phyloP scores from a whole-genome alignment of 169 alveolate species.

The Plasmodium vivax region DNA sequence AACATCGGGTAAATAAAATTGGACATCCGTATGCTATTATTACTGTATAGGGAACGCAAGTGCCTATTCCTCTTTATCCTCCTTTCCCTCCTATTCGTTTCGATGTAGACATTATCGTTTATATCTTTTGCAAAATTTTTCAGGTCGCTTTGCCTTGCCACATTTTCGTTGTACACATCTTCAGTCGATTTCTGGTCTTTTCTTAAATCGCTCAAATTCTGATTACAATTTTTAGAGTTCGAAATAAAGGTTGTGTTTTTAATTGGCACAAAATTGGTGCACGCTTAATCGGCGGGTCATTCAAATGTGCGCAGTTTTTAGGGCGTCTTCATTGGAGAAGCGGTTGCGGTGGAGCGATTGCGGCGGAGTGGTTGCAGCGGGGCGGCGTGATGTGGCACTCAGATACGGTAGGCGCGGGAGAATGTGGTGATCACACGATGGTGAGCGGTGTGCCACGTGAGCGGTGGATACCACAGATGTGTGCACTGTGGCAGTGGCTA shows the following conservation, averaged over 20 bases:
- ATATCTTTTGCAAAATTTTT: constrained; percentile 57
- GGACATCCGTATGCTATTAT: constrained; percentile 78
- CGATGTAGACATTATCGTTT: constrained; percentile 51
- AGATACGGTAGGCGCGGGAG: background rate
- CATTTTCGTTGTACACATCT: constrained; percentile 39
- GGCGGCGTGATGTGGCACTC: background rate
- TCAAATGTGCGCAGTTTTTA: background rate
- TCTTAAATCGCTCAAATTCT: constrained; percentile 18
- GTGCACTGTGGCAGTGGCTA: background rate
- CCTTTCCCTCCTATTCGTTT: constrained; percentile 69
- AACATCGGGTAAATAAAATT: constrained; percentile 81
- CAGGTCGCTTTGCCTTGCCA: background rate
- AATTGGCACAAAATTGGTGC: constrained; percentile 16
- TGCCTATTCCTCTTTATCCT: constrained; percentile 65
- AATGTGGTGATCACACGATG: background rate
- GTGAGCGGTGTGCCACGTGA: background rate
- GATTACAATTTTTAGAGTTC: constrained; percentile 11
- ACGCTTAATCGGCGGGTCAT: constrained; percentile 1
- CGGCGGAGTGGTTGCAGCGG: background rate
- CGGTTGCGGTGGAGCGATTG: background rate
- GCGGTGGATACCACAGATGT: background rate
- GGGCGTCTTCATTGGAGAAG: constrained; percentile 4
- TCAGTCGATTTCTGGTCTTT: constrained; percentile 43
- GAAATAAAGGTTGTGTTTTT: constrained; percentile 8
- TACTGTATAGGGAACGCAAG: constrained; percentile 63